Evolutionary conservation across 768 basidiomycete species (phyloP), one percentile per base, ranked within the genome.

Genomic region (Tylopilus rubrobrunneus): DNA sequence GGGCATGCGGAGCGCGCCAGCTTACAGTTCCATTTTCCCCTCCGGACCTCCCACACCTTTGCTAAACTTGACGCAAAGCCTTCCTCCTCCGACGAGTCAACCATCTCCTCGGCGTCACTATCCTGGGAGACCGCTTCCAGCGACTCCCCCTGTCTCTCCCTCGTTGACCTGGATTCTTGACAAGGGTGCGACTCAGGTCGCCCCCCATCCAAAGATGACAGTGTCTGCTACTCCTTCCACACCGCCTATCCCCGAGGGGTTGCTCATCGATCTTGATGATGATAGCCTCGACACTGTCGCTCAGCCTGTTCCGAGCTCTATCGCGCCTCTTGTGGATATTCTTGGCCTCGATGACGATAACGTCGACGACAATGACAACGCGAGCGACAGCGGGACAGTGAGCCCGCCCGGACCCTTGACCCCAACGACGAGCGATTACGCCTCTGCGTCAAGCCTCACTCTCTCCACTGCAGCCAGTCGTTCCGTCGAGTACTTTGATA

Each of bases 201-300:
- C 23, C 6, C 52, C 55, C 8, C 60, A 57, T 47, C 55, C 59
- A 21, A 67, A 67, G 51, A 40, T 53, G 21, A 47, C 52, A 0
- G 56, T 66, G 2, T 65, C 65, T 12, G 46, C 44, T 25, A 12
- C 61, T 3, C 65, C 65, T 0, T 56, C 57, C 2, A 69, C 66
- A 68, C 57, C 76, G 70, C 64, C 61, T 72, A 59, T 79, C 73
- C 51, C 70, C 73, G 53, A 84, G 58, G 83, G 81, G 2, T 63
- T 82, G 21, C 67, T 84, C 28, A 84, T 85, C 54, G 80, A 85
- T 66, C 67, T 84, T 19, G 75, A 79, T 28, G 81, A 79, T 43
- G 64, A 66, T 25, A 71, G 67, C 45, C 61, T 71, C 10, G 70
- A 71, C 33, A 52, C 52, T 45, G 44, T 44, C 3, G 9, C 58